Evolutionary conservation across 192 early-diverging fungal species (phyloP).

Genomic region (Mortierella claussenii): DNA sequence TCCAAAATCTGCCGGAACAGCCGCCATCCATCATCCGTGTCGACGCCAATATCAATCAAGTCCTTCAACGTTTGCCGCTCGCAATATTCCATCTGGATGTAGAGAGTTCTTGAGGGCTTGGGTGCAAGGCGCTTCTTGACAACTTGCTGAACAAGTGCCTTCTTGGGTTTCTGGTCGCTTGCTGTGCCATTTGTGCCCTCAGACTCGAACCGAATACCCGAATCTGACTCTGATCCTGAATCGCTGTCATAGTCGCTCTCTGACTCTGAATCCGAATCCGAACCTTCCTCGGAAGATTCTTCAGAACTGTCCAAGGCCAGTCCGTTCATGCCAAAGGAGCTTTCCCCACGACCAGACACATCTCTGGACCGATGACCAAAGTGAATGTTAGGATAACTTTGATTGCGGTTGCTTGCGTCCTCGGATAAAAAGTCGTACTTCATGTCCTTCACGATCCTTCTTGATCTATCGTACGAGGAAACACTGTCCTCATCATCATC

Average conservation of each 20-base stretch:
- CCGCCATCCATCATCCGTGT: slow-evolving; percentile 85
- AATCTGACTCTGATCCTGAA: slow-evolving; percentile 52
- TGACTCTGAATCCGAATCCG: slow-evolving; percentile 27
- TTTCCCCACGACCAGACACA: slow-evolving; percentile 30
- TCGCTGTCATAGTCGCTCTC: slow-evolving; percentile 38
- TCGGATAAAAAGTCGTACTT: slow-evolving; percentile 62
- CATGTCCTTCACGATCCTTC: slow-evolving; percentile 30
- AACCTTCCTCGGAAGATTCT: slow-evolving; percentile 27
- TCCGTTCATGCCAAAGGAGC: slow-evolving; percentile 50
- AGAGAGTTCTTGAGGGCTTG: slow-evolving; percentile 68
- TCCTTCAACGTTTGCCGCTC: slow-evolving; percentile 92
- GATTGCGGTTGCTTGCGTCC: slow-evolving; percentile 33
- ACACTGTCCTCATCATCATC: slow-evolving; percentile 18
- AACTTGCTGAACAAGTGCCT: background rate
- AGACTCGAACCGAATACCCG: slow-evolving; percentile 51
- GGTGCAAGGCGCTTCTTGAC: slow-evolving; percentile 18
- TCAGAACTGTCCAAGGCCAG: slow-evolving; percentile 49
- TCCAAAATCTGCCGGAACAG: slow-evolving; percentile 92
- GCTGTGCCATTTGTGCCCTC: slow-evolving; percentile 28
- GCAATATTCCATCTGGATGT: slow-evolving; percentile 99
- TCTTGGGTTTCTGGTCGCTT: slow-evolving; percentile 1
- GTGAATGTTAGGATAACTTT: slow-evolving; percentile 37
- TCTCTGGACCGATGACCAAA: slow-evolving; percentile 45
- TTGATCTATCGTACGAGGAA: slow-evolving; percentile 17
- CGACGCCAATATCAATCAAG: slow-evolving; percentile 81